Conservation (phyloP, 768 basidiomycete genomes). For the Collybia sordida region DNA sequence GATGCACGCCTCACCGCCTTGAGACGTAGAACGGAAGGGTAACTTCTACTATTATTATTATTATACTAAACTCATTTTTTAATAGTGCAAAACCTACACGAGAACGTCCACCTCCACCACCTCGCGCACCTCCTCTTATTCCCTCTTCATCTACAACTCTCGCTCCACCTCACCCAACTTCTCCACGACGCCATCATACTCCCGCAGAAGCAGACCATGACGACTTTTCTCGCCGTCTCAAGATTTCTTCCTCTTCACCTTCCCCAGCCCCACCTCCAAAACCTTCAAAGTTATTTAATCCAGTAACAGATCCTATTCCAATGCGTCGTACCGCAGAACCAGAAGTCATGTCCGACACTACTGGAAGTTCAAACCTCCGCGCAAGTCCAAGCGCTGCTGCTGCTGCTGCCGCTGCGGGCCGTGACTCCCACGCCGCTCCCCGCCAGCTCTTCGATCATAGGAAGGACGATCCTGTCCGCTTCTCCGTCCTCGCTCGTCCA, state of each 20-base stretch:
- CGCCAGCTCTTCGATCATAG: conserved; percentile 86
- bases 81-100: conserved; percentile 43
- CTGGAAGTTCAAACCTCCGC: conserved; percentile 49
- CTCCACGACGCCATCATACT: conserved; percentile 29
- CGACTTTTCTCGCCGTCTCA: conserved; percentile 71
- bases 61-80: conserved; percentile 9
- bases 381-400: conserved; percentile 26
- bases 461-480: conserved; percentile 89
- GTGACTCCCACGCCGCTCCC: conserved; percentile 30
- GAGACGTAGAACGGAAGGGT: conserved; percentile 65
- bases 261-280: conserved; percentile 30
- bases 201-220: conserved; percentile 59
- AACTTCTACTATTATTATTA: conserved; percentile 18
- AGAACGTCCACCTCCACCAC: conserved; percentile 33
- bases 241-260: conserved; percentile 50
- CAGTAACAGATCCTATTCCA: conserved; percentile 66
- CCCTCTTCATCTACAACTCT: conserved; percentile 23
- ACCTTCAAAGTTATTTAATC: conserved; percentile 65
- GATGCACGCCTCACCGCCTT: conserved; percentile 65
- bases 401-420: conserved; percentile 22
- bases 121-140: conserved; percentile 23
- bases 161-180: conserved; percentile 26
- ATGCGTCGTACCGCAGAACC: conserved; percentile 63
- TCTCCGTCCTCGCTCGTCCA: conserved; percentile 64
- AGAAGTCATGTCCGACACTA: conserved; percentile 61